Percentiles rank a stretch among this genome's conserved stretches.
phyloP scores from a whole-genome alignment of 371 early-diverging fungal species.

The Ordospora pajunii region DNA sequence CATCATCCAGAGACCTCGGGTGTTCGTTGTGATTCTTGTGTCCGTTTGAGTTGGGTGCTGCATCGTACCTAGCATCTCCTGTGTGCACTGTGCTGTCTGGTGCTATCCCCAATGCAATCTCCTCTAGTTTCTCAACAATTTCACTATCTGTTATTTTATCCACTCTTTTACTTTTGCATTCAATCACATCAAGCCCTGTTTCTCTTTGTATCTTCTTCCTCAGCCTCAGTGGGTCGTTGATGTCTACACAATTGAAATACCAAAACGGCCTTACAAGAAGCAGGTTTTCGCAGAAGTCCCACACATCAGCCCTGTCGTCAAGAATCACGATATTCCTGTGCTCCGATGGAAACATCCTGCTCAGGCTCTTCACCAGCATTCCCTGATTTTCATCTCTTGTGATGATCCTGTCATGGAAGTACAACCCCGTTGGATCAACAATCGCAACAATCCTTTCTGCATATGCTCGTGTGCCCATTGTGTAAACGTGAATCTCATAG shows the following conservation, averaged over 20 bases:
- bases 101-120: not conserved
- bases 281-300: constrained; percentile 64
- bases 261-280: constrained; percentile 53
- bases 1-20: not conserved
- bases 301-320: constrained; percentile 93
- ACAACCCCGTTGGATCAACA: constrained; percentile 71
- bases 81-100: not conserved
- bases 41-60: not conserved
- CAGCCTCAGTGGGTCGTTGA: constrained; percentile 51
- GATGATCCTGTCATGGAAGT: constrained; percentile 79
- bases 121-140: not conserved
- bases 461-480: constrained; percentile 90
- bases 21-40: not conserved
- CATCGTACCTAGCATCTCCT: not conserved
- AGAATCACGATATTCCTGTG: constrained; percentile 88
- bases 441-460: constrained; percentile 74
- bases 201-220: not conserved
- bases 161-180: not conserved
- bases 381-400: constrained; percentile 82
- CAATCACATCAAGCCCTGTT: not conserved
- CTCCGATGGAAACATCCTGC: constrained; percentile 78
- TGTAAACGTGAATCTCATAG: constrained; percentile 89
- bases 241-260: constrained; percentile 47
- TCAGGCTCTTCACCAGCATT: constrained; percentile 71
- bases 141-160: not conserved